Evolutionary conservation across 2,329 filamentous ascomycete genomes (phyloP).

Genomic region (Diaporthe sp.): DNA sequence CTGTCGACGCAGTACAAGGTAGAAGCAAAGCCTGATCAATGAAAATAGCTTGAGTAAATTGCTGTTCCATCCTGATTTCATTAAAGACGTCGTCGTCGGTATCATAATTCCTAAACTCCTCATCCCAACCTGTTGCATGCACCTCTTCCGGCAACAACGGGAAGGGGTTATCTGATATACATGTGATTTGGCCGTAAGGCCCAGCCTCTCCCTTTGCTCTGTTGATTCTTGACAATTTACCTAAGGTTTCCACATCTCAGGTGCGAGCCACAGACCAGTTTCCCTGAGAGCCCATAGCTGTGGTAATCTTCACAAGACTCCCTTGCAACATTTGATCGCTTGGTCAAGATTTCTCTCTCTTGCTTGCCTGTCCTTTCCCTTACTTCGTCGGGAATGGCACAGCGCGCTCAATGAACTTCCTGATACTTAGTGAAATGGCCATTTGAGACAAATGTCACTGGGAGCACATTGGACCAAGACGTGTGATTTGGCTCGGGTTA

Average conservation of each 20-base stretch:
- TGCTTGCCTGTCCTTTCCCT: not conserved
- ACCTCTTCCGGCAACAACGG: not conserved
- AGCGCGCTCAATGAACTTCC: not conserved
- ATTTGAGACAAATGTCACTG: not conserved
- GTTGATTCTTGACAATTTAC: no score
- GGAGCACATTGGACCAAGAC: not conserved
- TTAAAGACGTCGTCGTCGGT: slow-evolving; percentile 18
- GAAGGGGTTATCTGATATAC: not conserved
- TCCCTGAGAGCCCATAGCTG: not conserved
- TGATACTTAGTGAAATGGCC: not conserved
- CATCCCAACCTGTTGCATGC: not conserved
- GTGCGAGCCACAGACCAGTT: not conserved
- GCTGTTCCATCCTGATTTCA: not conserved
- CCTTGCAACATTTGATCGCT: not conserved
- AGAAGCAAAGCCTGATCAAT: not conserved
- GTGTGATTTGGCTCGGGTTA: not conserved
- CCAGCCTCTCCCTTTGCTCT: not conserved
- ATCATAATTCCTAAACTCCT: slow-evolving; percentile 28
- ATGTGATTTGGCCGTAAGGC: not conserved
- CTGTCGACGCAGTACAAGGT: not conserved
- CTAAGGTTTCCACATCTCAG: not conserved
- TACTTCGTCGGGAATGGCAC: not conserved
- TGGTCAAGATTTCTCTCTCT: not conserved
- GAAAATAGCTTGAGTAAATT: not conserved
- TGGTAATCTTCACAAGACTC: no score